Evolutionary conservation across 1,284 basidiomycete genomes (phyloP), one percentile per base, ranked within the genome.

Genomic region (Cryptococcus sp.): DNA sequence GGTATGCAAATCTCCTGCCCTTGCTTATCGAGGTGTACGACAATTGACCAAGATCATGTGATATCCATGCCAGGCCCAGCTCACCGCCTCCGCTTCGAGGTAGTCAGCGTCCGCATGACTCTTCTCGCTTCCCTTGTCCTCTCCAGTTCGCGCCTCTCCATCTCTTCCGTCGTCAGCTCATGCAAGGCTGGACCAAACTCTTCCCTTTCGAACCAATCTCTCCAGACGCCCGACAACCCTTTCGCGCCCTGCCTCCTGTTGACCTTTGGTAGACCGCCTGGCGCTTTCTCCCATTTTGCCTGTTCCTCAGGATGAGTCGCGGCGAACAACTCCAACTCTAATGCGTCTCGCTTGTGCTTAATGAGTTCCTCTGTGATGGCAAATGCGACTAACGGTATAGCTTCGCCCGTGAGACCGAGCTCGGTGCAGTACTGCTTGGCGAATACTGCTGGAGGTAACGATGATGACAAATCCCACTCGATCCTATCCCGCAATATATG

Each of bases 381-480:
- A 73, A 94, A 91, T 2, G 95, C 86, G 60, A 99, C 86, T 48
- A 98, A 83, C 3, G 93, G 90, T 13, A 88, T 78, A 0, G 93
- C 91, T 75, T 96, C 93, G 27, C 91, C 90, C 0, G 88, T 83
- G 1, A 99, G 83, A 2, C 93, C 93, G 8, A 98, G 85, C 67
- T 99, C 95, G 40, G 83, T 78, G 70, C 90, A 93, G 50, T 97
- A 88, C 58, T 85, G 86, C 40, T 81, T 79, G 0, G 95, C 86
- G 71, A 98, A 99, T 1, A 82, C 82, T 72, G 95, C 89, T 0
- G 95, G 95, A 0, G 93, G 94, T 17, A 98, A 85, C 0, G 89
- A 84, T 0, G 94, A 97, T 35, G 92, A 85, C 7, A 99, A 84
- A 78, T 99, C 95, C 96, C 96, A 99, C 79, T 99, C 96, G 68